phyloP scores from a whole-genome alignment of 495 filamentous ascomycete species.

The Durotheca rogersii region DNA sequence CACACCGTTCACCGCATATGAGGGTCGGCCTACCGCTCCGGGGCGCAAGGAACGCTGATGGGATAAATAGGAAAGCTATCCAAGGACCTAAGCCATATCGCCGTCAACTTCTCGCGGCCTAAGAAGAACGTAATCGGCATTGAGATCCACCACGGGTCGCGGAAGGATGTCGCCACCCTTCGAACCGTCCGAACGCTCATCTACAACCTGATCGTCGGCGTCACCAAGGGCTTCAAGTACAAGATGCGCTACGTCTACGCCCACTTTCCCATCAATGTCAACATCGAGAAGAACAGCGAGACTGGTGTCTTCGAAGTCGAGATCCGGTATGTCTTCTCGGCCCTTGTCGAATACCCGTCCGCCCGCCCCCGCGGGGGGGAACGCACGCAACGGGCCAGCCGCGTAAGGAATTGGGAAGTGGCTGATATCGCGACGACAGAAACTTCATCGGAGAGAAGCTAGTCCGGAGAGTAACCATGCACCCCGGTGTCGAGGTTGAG shows the following conservation, averaged over 20 bases:
- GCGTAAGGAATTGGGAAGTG: no score
- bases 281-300: slow-evolving; percentile 93
- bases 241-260: slow-evolving; percentile 99
- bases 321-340: slow-evolving; percentile 72
- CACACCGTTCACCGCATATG: no score
- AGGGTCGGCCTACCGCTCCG: neutral
- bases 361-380: no score
- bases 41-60: slow-evolving; percentile 25
- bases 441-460: slow-evolving; percentile 99
- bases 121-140: slow-evolving; percentile 83
- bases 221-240: slow-evolving; percentile 99
- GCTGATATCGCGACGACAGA: slow-evolving; percentile 47
- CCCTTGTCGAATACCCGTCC: no score
- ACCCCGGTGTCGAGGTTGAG: slow-evolving; percentile 84
- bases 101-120: slow-evolving; percentile 89
- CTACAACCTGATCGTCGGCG: slow-evolving; percentile 96
- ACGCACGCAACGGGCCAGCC: no score
- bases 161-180: slow-evolving; percentile 96
- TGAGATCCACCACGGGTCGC: slow-evolving; percentile 94
- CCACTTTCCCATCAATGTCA: slow-evolving; percentile 99
- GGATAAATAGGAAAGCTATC: slow-evolving; percentile 72
- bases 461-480: slow-evolving; percentile 85
- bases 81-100: slow-evolving; percentile 94
- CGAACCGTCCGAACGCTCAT: slow-evolving; percentile 96
- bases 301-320: slow-evolving; percentile 86